Evolutionary conservation across 306 rosid species (phyloP), one percentile per base, ranked within the genome.

Genomic region (Inga oerstediana): DNA sequence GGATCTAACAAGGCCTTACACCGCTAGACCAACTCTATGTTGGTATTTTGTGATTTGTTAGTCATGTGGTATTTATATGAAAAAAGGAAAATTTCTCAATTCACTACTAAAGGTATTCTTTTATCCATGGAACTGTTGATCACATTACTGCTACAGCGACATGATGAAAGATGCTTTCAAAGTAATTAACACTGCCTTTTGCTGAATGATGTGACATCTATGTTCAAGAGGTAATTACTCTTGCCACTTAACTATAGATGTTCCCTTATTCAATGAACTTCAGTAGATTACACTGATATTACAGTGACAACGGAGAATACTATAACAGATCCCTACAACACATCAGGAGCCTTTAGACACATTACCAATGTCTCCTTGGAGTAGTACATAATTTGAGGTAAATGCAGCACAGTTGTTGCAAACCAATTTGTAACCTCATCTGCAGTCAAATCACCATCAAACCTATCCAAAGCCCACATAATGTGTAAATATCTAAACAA

Each of bases 361-460:
- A 81, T 90, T 92, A 96, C 99, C 97, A 96, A 52, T n/a, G 94
- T 67, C 73, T 92, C 97, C 88, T 83, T 91, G 48, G 97, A 77
- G 91, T 91, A 89, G 93, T 96, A 93, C 84, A 85, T 89, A 76
- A 93, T 87, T 83, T 92, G 97, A 82, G 99, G 98, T 85, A 96
- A 87, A 79, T 84, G 89, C 80, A 92, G 85, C 69, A 93, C 71
- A 75, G 69, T 86, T 71, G 98, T 93, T 77, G 94, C 89, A 92
- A 95, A 91, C 98, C 99, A 95, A 89, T 95, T 92, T 74, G 93
- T 92, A 81, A 93, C 86, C 48, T 85, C 88, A 83, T 95, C 98
- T 73, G 86, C 84, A 0, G 93, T 84, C 76, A 85, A 92, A 82
- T 85, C 88, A n/a, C 93, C 97, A 39, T 86, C 87, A 70, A 84